These are phyloP conservation scores for Globisporangium paroecandrum DNA, from an alignment of 352 stramenopile species.

Conservation along the genomic window DNA sequence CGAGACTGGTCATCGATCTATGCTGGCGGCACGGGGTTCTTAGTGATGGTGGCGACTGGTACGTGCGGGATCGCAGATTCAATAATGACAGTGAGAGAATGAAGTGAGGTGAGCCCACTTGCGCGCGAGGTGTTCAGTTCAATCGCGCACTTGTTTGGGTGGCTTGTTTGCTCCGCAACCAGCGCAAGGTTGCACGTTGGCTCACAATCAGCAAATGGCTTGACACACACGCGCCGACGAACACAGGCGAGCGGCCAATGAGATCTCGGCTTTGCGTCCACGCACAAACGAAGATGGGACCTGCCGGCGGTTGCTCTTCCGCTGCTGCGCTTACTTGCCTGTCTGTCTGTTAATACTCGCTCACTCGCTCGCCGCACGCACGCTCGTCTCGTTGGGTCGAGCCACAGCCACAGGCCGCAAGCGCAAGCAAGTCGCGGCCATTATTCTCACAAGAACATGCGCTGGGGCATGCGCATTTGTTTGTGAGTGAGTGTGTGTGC, in stretches of 20 bases:
- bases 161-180: not conserved
- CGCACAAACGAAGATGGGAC: conserved; percentile 10
- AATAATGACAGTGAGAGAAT: not conserved
- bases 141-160: not conserved
- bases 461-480: not conserved
- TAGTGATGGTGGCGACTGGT: not conserved
- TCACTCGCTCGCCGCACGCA: not conserved
- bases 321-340: not conserved
- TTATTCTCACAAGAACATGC: not conserved
- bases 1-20: conserved; percentile 17
- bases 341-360: not conserved
- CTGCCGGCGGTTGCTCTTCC: not conserved
- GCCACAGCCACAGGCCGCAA: not conserved
- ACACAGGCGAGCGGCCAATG: conserved; percentile 10
- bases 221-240: conserved; percentile 6
- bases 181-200: not conserved
- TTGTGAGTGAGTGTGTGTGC: not conserved
- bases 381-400: too few relatives aligned
- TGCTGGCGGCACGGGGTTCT: not conserved
- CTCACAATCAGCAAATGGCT: not conserved
- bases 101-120: conserved; percentile 7
- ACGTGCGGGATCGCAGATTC: conserved; percentile 1
- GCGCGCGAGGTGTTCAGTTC: conserved; percentile 1
- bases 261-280: conserved; percentile 8
- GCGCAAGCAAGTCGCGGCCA: not conserved